A percentile compares a stretch with the other conserved stretches of the same genome.
Evolutionary conservation across 805 yeast species (phyloP).

Genomic region (Candida tallmaniae): DNA sequence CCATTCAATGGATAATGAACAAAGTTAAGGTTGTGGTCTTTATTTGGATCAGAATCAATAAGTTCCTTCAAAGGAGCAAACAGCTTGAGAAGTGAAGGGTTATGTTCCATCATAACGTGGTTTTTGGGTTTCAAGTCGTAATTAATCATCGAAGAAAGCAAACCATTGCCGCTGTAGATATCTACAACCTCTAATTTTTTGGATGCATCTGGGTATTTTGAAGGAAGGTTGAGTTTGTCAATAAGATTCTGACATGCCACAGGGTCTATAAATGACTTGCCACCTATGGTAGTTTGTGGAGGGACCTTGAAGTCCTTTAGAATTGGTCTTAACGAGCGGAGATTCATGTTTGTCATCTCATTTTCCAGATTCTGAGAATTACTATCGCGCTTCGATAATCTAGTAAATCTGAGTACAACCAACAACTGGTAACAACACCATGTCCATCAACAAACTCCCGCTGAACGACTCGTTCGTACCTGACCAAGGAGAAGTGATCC

Average conservation of each 20-base stretch:
- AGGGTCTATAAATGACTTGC: conserved; percentile 13
- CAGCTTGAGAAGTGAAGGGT: conserved; percentile 20
- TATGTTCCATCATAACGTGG: conserved; percentile 60
- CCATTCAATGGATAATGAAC: conserved; percentile 44
- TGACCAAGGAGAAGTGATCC: conserved; percentile 16
- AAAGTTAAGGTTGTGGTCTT: conserved; percentile 19
- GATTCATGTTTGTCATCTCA: neutral
- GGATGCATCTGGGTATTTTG: conserved; percentile 30
- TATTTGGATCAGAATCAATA: conserved; percentile 19
- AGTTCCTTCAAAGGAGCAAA: conserved; percentile 26
- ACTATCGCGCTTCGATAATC: neutral
- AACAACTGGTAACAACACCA: too few relatives aligned
- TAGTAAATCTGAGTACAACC: too few relatives aligned
- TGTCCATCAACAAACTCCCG: conserved; percentile 27
- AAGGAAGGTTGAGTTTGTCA: conserved; percentile 42
- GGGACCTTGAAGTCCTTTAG: conserved; percentile 14
- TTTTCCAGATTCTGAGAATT: neutral
- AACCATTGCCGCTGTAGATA: conserved; percentile 54
- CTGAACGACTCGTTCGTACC: conserved; percentile 19
- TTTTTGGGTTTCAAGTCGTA: conserved; percentile 55
- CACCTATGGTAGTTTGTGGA: conserved; percentile 2
- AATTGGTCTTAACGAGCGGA: conserved; percentile 23
- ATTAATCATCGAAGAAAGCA: conserved; percentile 60
- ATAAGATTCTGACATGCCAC: conserved; percentile 35
- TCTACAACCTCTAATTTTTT: conserved; percentile 49